Percentiles rank a stretch among this genome's conserved stretches.
phyloP scores from a whole-genome alignment of 257 asterid species.

The Nicotiana otophora region DNA sequence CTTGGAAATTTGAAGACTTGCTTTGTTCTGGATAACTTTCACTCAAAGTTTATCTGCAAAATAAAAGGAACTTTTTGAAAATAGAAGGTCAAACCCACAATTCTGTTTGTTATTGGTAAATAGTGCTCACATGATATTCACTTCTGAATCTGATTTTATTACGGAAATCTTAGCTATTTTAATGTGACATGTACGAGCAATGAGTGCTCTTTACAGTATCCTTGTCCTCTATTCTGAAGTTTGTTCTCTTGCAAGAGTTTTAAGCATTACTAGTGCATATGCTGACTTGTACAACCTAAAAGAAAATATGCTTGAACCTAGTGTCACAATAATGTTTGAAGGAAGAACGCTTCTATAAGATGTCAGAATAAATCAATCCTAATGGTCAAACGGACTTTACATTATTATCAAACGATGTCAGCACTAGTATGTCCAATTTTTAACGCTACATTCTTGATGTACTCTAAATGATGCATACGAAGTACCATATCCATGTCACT shows the following conservation, averaged over 20 bases:
- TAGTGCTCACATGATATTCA: background rate
- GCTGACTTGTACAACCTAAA: slow-evolving; percentile 2
- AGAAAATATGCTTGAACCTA: background rate
- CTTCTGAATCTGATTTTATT: background rate
- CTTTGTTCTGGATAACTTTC: background rate
- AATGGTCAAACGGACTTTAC: background rate
- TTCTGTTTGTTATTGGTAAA: background rate
- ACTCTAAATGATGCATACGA: background rate
- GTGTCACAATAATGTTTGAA: background rate
- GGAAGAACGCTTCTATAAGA: background rate
- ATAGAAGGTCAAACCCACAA: background rate
- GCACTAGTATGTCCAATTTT: background rate
- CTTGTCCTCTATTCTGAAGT: background rate
- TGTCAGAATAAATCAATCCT: background rate
- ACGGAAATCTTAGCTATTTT: background rate
- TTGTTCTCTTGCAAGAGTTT: background rate
- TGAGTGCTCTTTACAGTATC: background rate
- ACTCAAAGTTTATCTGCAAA: background rate
- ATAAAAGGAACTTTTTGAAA: background rate
- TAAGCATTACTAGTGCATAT: background rate
- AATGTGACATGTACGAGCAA: background rate
- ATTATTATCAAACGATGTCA: background rate
- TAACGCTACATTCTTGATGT: background rate
- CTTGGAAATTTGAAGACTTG: background rate
- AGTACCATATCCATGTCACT: background rate